These are phyloP conservation scores for Starmerella asiatica DNA, from an alignment of 805 yeast genomes.

Conservation along the genomic window DNA sequence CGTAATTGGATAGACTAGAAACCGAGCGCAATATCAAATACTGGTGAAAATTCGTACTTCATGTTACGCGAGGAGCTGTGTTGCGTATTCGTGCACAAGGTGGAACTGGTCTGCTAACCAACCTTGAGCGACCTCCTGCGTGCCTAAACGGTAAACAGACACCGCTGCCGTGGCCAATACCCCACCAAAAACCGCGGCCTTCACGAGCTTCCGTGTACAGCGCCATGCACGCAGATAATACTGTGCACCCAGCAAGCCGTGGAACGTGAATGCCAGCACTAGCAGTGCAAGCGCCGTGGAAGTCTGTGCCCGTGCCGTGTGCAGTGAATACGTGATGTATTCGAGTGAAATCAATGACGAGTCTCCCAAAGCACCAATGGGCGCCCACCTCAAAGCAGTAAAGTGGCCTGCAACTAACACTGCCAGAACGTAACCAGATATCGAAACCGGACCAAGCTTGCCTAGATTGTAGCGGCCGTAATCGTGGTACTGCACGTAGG, in stretches of 20 bases:
- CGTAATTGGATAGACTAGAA: too few species aligned
- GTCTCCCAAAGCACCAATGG: constrained; percentile 50
- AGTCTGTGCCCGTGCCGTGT: not conserved
- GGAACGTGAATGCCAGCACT: constrained; percentile 5
- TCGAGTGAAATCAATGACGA: constrained; percentile 42
- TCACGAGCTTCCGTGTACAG: not conserved
- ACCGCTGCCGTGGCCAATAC: not conserved
- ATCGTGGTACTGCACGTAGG: constrained; percentile 19
- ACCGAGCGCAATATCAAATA: too few species aligned
- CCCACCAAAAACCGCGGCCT: not conserved
- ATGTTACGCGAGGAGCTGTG: too few species aligned
- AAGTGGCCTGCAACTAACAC: constrained; percentile 37
- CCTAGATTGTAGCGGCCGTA: constrained; percentile 31
- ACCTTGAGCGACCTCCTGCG: constrained; percentile 7
- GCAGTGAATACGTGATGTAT: constrained; percentile 31
- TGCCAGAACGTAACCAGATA: constrained; percentile 42
- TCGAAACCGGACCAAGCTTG: not conserved
- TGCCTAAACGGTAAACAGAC: constrained; percentile 4
- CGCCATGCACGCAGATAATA: constrained; percentile 1
- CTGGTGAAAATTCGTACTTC: too few species aligned
- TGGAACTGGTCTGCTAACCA: constrained; percentile 18
- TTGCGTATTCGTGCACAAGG: too few species aligned
- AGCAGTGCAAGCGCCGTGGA: not conserved
- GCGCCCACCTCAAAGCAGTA: constrained; percentile 36
- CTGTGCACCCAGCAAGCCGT: constrained; percentile 11